Percentiles rank a stretch among this genome's conserved stretches.
These are phyloP conservation scores for Cytospora mali DNA, from an alignment of 2,329 filamentous ascomycete genomes.

Conservation along the genomic window DNA sequence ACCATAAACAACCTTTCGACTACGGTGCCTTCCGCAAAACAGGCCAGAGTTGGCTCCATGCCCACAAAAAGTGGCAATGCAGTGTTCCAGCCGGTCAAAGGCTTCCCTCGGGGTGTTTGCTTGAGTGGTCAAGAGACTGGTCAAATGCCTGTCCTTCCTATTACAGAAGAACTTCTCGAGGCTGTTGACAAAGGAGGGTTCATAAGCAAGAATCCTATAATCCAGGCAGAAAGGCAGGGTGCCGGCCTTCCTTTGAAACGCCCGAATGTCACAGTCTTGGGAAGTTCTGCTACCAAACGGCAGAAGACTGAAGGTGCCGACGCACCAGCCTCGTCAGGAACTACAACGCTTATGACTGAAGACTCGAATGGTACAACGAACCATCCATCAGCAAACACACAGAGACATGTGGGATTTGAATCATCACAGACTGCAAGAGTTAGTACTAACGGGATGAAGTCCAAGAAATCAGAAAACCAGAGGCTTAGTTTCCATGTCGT, in stretches of 20 bases:
- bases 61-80: not conserved
- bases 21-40: not conserved
- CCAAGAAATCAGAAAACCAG: conserved; percentile 44
- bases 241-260: conserved; percentile 18
- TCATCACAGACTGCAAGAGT: conserved; percentile 33
- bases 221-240: conserved; percentile 25
- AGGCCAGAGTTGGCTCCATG: not conserved
- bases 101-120: conserved; percentile 43
- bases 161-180: conserved; percentile 44
- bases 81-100: conserved; percentile 25
- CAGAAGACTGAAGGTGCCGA: conserved; percentile 2
- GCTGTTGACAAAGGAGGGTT: conserved; percentile 45
- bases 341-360: not conserved
- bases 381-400: conserved; percentile 15
- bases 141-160: conserved; percentile 40
- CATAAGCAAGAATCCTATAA: conserved; percentile 37
- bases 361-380: not conserved
- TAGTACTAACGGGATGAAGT: conserved; percentile 37
- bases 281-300: conserved; percentile 12
- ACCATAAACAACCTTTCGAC: conserved; percentile 21
- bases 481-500: conserved; percentile 71
- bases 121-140: conserved; percentile 47
- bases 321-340: not conserved
- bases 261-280: not conserved
- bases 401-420: conserved; percentile 17